Percentiles rank a stretch among this genome's conserved stretches.
Evolutionary conservation across 768 basidiomycete species (phyloP).

Genomic region (Russula sp.): DNA sequence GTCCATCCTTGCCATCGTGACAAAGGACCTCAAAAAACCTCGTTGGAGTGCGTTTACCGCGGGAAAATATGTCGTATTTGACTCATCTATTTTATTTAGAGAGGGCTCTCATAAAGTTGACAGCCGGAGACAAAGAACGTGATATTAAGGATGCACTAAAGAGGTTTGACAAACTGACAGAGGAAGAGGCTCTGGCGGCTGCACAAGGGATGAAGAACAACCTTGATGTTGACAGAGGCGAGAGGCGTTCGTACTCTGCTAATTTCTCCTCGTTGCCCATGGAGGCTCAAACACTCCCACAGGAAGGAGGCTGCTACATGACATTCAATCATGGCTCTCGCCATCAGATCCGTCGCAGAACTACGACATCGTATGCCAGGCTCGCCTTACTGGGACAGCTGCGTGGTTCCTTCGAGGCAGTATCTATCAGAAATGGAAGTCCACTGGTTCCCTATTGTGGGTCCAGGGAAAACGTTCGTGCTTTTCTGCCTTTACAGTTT

Average conservation of each 20-base stretch:
- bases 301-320: neutral
- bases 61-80: neutral
- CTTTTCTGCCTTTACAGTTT: neutral
- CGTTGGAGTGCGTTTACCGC: neutral
- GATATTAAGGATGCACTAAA: neutral
- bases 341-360: constrained; percentile 7
- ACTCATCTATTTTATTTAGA: neutral
- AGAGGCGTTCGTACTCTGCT: neutral
- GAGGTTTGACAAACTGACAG: neutral
- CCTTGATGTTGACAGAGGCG: neutral
- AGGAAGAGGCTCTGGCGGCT: neutral
- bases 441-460: neutral
- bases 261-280: neutral
- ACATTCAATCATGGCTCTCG: neutral
- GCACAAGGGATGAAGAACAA: neutral
- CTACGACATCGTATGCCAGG: neutral
- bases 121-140: neutral
- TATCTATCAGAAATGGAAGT: neutral
- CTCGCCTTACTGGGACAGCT: neutral
- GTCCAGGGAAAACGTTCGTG: constrained; percentile 5
- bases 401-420: neutral
- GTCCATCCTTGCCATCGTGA: neutral
- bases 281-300: neutral
- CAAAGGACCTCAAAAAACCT: neutral
- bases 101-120: neutral